Conservation (phyloP, 2,329 filamentous ascomycete genomes). For the Pseudogymnoascus pannorum region DNA sequence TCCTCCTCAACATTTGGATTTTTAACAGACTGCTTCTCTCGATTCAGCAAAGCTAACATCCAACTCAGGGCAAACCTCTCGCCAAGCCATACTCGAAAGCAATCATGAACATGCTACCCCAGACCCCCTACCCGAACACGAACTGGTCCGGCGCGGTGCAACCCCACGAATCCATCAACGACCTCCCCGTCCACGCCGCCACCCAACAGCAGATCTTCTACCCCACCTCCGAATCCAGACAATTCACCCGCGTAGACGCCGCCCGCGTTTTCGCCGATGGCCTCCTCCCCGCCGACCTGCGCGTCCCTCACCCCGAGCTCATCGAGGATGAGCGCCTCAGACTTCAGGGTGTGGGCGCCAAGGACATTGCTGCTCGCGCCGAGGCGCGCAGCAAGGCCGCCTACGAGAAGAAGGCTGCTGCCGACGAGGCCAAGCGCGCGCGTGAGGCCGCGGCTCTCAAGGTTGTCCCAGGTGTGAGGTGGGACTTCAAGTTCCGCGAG, state of each 20-base stretch:
- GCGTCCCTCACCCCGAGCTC: constrained; percentile 56
- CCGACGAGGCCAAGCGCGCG: constrained; percentile 17
- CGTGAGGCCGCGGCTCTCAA: constrained; percentile 37
- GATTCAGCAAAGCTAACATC: constrained; percentile 19
- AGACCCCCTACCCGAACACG: constrained; percentile 49
- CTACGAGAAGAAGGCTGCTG: constrained; percentile 25
- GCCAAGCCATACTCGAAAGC: constrained; percentile 71
- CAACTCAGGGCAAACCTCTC: constrained; percentile 61
- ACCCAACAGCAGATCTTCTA: constrained; percentile 59
- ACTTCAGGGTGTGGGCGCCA: constrained; percentile 27
- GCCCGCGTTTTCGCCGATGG: constrained; percentile 55
- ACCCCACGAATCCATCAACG: constrained; percentile 51
- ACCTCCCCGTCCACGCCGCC: constrained; percentile 53
- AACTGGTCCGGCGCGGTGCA: too few relatives aligned
- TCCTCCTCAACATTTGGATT: constrained; percentile 17
- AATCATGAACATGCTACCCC: constrained; percentile 72
- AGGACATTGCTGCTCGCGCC: constrained; percentile 24
- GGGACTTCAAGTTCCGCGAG: constrained; percentile 56
- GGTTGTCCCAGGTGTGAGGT: constrained; percentile 42
- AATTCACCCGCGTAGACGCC: constrained; percentile 58
- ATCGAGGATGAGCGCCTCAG: constrained; percentile 39
- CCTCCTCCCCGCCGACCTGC: constrained; percentile 52
- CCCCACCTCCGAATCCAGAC: constrained; percentile 54
- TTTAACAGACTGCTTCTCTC: neutral
- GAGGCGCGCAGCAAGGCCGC: constrained; percentile 29